Evolutionary conservation across 495 filamentous ascomycete genomes (phyloP).

Genomic region (Xylaria castorea): DNA sequence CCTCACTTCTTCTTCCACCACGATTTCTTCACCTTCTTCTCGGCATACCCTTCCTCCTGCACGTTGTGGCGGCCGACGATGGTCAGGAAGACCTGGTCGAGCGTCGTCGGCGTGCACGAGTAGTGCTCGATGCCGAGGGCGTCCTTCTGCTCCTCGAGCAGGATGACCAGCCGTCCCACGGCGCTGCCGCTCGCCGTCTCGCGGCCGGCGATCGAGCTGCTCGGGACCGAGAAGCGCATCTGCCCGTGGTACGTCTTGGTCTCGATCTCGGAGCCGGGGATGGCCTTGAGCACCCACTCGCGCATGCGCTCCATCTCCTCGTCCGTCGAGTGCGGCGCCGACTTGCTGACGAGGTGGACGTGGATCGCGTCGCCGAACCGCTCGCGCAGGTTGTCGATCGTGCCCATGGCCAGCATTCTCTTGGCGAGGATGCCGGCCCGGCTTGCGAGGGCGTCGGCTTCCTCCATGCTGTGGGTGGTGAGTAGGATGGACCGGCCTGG

Average conservation of each 20-base stretch:
- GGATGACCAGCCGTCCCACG: constrained; percentile 70
- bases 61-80: constrained; percentile 81
- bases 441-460: constrained; percentile 74
- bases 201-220: constrained; percentile 34
- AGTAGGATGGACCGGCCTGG: constrained; percentile 68
- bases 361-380: constrained; percentile 68
- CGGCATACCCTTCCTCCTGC: constrained; percentile 73
- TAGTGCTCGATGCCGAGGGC: constrained; percentile 77
- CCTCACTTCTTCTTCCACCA: constrained; percentile 31
- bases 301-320: constrained; percentile 70
- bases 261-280: constrained; percentile 69
- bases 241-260: constrained; percentile 82
- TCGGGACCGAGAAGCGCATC: constrained; percentile 76
- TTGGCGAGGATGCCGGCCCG: constrained; percentile 75
- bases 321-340: constrained; percentile 70
- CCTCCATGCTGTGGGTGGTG: constrained; percentile 84
- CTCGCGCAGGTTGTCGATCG: constrained; percentile 62
- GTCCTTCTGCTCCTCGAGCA: constrained; percentile 71
- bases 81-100: constrained; percentile 86
- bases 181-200: constrained; percentile 39
- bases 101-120: constrained; percentile 78
- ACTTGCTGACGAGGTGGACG: constrained; percentile 74
- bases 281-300: constrained; percentile 62
- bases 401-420: constrained; percentile 73
- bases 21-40: constrained; percentile 43